Evolutionary conservation across 2,329 filamentous ascomycete species (phyloP), one percentile per base, ranked within the genome.

Genomic region (Rhynchosporium secalis): DNA sequence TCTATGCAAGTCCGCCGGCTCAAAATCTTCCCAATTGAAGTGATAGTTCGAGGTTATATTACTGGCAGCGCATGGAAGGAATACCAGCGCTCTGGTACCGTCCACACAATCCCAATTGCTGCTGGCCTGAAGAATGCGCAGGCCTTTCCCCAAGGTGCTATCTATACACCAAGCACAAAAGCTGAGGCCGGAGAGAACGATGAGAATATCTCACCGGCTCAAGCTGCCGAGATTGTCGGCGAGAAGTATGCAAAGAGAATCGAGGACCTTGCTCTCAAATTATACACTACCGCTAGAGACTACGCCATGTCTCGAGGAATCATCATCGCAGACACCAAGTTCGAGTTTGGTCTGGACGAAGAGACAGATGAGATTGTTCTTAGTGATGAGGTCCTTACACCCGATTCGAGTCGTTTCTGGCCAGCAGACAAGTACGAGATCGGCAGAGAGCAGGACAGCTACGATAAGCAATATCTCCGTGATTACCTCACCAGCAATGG

Each of bases 351-450:
- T 0, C 75, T 88, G 9, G 84, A 87, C 63, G 78, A 80, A 49
- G 79, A 78, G 60, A 83, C 81, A 0, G 78, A 83, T 60, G 81
- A 87, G 70, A 80, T 91, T 12, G 82, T 90, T n/a, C 77, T 91
- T 45, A 82, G 90, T 1, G 88, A 89, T 75, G 89, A 89, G 74
- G 85, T 91, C 4, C 75, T 91, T 64, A 96, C 92, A 7, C 92
- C 92, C 2, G 89, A 92, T 74, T 89, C 85, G 60, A 94, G 89
- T 56, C 85, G 93, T 15, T 96, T 96, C 81, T 98, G 94, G 93
- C 87, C 87, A 0, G 85, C 83, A 66, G 86, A 86, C 48, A 81
- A 81, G 51, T 96, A 94, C 73, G 82, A 86, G 73, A 76, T 90
- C 20, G 92, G 93, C 1, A 81, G 81, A 65, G 83, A 89, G 61